A percentile compares a stretch with the other conserved stretches of the same genome.
Evolutionary conservation across 1,284 basidiomycete species (phyloP).

Genomic region (Irpex sp.): DNA sequence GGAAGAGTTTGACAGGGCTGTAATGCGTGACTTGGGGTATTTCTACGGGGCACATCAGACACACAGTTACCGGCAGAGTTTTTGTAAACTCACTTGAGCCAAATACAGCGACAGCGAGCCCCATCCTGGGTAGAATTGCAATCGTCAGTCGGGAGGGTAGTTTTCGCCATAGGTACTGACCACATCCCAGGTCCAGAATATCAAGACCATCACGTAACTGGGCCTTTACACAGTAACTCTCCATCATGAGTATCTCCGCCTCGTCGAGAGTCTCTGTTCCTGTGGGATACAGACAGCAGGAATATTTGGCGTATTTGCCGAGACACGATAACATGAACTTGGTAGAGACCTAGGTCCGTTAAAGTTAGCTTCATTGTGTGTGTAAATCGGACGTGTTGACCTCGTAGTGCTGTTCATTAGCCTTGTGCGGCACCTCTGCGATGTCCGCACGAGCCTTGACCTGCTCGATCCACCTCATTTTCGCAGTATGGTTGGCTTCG

Average conservation of each 20-base stretch:
- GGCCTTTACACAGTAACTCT: conserved; percentile 68
- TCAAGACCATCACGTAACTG: conserved; percentile 59
- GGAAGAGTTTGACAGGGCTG: conserved; percentile 64
- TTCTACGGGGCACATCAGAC: conserved; percentile 33
- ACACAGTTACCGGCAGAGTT: background rate
- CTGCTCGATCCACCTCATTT: conserved; percentile 58
- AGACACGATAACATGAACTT: conserved; percentile 62
- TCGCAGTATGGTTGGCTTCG: conserved; percentile 59
- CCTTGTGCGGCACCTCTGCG: conserved; percentile 64
- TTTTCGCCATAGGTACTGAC: conserved; percentile 25
- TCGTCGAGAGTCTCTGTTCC: conserved; percentile 61
- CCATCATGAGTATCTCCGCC: conserved; percentile 67
- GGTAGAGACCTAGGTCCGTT: conserved; percentile 48
- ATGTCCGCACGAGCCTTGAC: conserved; percentile 49
- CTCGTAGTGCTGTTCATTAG: conserved; percentile 80
- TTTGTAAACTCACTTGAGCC: conserved; percentile 44
- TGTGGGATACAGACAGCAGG: conserved; percentile 66
- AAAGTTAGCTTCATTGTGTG: background rate
- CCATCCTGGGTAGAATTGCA: conserved; percentile 43
- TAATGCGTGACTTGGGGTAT: conserved; percentile 65
- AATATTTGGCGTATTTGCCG: conserved; percentile 63
- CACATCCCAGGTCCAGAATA: conserved; percentile 72
- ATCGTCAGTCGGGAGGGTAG: background rate
- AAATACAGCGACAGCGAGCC: conserved; percentile 68
- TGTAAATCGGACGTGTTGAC: conserved; percentile 28